These are phyloP conservation scores for Amborella trichopoda DNA, from an alignment of 164 flowering plant species.

Conservation along the genomic window DNA sequence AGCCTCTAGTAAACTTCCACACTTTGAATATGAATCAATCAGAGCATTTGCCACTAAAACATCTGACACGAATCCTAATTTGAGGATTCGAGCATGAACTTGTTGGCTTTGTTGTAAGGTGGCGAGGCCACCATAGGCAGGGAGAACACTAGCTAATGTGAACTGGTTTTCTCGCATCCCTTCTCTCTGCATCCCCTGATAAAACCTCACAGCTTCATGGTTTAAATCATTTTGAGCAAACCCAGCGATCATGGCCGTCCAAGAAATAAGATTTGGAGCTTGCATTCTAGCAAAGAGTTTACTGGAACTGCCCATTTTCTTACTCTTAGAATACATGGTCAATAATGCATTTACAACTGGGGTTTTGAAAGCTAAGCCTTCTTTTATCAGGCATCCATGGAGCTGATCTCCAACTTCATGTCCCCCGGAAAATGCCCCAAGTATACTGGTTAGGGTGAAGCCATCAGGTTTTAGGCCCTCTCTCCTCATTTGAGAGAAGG, in stretches of 20 bases:
- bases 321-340: constrained; percentile 23
- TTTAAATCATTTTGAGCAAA: constrained; percentile 17
- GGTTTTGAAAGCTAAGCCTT: constrained; percentile 15
- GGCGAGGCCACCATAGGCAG: constrained; percentile 17
- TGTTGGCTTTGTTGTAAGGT: constrained; percentile 20
- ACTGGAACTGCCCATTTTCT: not conserved
- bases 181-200: constrained; percentile 14
- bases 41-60: constrained; percentile 20
- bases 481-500: constrained; percentile 12
- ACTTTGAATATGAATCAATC: constrained; percentile 24
- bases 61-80: constrained; percentile 11
- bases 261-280: constrained; percentile 18
- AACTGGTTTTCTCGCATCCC: constrained; percentile 23
- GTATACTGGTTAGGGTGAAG: constrained; percentile 21
- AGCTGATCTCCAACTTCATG: constrained; percentile 19
- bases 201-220: constrained; percentile 16
- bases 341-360: constrained; percentile 19
- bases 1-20: constrained; percentile 22
- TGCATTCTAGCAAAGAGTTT: constrained; percentile 6
- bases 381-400: constrained; percentile 15
- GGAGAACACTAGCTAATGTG: constrained; percentile 21
- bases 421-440: constrained; percentile 14
- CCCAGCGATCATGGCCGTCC: constrained; percentile 21
- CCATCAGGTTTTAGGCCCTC: constrained; percentile 12
- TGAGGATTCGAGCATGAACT: constrained; percentile 22